A percentile compares a stretch with the other conserved stretches of the same genome.
Conservation (phyloP, 2,329 filamentous ascomycete species). For the Xylariaceae sp. region DNA sequence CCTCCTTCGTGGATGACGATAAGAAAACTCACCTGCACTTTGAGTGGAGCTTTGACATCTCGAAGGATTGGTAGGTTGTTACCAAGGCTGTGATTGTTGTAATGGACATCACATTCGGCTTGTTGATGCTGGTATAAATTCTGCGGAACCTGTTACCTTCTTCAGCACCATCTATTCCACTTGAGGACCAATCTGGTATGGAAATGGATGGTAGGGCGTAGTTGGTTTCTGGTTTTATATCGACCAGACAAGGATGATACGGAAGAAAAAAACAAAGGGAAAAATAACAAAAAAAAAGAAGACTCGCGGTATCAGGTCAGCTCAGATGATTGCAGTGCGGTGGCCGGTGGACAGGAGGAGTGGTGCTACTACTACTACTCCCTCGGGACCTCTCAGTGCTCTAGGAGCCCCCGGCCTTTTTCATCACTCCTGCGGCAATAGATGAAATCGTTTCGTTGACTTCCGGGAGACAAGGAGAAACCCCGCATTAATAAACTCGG, state of each 20-base stretch:
- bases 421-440: background rate
- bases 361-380: background rate
- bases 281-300: too few species aligned
- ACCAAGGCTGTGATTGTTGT: background rate
- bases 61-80: slow-evolving; percentile 82
- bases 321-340: background rate
- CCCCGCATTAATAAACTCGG: background rate
- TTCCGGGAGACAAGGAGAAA: background rate
- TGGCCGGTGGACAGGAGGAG: background rate
- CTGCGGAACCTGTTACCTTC: background rate
- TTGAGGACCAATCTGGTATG: background rate
- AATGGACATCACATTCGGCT: background rate
- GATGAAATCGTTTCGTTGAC: background rate
- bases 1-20: slow-evolving; percentile 94
- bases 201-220: background rate
- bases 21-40: slow-evolving; percentile 88
- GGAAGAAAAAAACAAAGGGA: too few species aligned
- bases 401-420: background rate
- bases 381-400: background rate
- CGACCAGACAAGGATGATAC: background rate
- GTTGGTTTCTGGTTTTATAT: background rate
- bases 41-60: slow-evolving; percentile 94
- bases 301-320: background rate
- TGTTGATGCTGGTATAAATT: slow-evolving; percentile 2
- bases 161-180: background rate